Base-by-base conservation (phyloP, 2,329 filamentous ascomycete genomes). In the Talaromyces sp. region DNA sequence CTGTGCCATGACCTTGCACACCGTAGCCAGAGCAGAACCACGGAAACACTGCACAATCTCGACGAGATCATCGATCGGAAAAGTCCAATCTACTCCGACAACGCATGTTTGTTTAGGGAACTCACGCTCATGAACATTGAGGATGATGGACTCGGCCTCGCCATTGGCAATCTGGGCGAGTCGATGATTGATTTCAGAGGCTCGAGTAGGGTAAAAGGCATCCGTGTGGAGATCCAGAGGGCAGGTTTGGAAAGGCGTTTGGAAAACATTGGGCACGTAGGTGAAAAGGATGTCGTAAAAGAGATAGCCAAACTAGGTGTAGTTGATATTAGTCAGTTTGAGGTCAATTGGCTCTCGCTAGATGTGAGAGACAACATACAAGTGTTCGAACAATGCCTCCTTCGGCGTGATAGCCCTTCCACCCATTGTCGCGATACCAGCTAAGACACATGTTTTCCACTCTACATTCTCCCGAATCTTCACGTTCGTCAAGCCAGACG, bases 361-460 rank as follows among this genome's bases (percentile, higher is more conserved):
- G 10, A 39, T 30, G 15, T 15, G 25, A 53, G 33, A 55, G n/a
- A 52, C 15, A 28, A 61, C 70, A 63, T 67, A 79, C 77, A 7
- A 99, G 80, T 0, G 95, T 99, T n/a, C 92, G 87, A 7, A 98
- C 79, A 67, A 98, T 93, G 2, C 93, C 91, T 36, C 92, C 92
- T 80, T 99, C 95, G 19, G 89, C 86, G 75, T 99, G 95, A 71
- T 93, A 97, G 11, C 95, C 95, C 73, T 96, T 96, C 88, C 92
- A 98, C 2, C 93, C 93, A 58, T 89, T 81, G 10, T 83, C 81
- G 33, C 91, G 87, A 75, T 98, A 98, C 78, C 89, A 85, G 52
- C 88, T 92, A 42, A 99, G 82, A 72, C 93, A 97, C 92, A 99
- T 96, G 60, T 85, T 89, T 77, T 99, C 95, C 13, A 99, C 95